Evolutionary conservation across 1,139 yeast species (phyloP).

Genomic region (Candida buenavistaensis): DNA sequence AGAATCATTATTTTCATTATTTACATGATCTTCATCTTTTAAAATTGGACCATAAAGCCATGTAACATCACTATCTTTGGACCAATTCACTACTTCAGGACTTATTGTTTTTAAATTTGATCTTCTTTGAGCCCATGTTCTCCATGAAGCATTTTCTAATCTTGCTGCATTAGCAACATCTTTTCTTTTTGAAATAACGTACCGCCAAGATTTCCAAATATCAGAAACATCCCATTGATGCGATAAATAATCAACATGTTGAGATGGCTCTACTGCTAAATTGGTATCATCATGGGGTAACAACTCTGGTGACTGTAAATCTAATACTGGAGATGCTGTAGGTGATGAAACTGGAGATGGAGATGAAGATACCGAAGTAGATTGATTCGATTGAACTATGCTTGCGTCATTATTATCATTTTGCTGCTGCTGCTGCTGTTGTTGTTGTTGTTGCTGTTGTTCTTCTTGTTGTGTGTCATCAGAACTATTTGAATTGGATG

Average conservation of each 20-base stretch:
- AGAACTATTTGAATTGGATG: conserved; percentile 6
- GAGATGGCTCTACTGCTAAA: conserved; percentile 74
- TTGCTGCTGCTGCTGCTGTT: too few relatives aligned
- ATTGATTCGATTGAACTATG: conserved; percentile 6
- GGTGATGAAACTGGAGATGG: conserved; percentile 16
- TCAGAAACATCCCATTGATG: conserved; percentile 96
- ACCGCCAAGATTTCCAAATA: conserved; percentile 92
- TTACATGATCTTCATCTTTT: conserved; percentile 31
- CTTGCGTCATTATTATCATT: neutral
- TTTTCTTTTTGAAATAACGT: conserved; percentile 78
- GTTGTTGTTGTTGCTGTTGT: too few relatives aligned
- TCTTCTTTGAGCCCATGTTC: conserved; percentile 84
- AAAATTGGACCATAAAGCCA: conserved; percentile 83
- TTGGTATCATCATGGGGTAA: conserved; percentile 84
- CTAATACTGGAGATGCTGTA: conserved; percentile 11
- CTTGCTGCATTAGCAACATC: conserved; percentile 69
- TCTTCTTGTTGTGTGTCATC: conserved; percentile 3
- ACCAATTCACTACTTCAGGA: conserved; percentile 78
- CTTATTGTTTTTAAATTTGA: conserved; percentile 64
- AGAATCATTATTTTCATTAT: conserved; percentile 15
- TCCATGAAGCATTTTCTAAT: conserved; percentile 79
- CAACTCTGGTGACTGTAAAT: conserved; percentile 35
- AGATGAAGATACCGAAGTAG: conserved; percentile 10
- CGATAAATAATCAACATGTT: conserved; percentile 91
- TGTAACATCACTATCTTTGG: conserved; percentile 76